phyloP scores from a whole-genome alignment of 306 rosid genomes.

The Cucumis sativus region DNA sequence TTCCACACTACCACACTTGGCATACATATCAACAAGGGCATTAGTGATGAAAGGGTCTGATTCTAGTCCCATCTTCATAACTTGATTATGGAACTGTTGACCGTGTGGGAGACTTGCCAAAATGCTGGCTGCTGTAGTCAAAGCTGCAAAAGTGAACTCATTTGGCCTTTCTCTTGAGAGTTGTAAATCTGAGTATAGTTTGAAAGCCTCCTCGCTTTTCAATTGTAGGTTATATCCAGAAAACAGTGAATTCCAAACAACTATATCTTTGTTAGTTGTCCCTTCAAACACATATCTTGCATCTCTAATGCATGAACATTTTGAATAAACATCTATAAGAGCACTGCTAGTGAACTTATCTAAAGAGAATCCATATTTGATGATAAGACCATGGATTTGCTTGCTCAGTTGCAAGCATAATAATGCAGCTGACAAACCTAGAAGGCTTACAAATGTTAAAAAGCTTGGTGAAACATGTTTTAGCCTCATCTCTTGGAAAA shows the following conservation, averaged over 20 bases:
- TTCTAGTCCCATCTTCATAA: conserved; percentile 59
- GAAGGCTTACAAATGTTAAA: conserved; percentile 72
- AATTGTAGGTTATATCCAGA: conserved; percentile 44
- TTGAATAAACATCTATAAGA: conserved; percentile 72
- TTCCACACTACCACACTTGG: conserved; percentile 66
- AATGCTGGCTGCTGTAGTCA: conserved; percentile 55
- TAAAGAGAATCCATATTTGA: conserved; percentile 51
- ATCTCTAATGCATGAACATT: conserved; percentile 50
- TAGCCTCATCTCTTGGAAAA: conserved; percentile 53
- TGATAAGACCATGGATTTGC: conserved; percentile 62
- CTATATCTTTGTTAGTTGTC: conserved; percentile 56
- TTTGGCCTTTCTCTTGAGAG: conserved; percentile 50
- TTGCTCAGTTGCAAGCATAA: conserved; percentile 41
- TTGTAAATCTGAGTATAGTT: conserved; percentile 41
- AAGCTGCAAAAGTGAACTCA: conserved; percentile 70
- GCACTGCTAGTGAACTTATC: conserved; percentile 75
- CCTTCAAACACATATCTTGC: conserved; percentile 68
- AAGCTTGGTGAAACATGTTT: conserved; percentile 39
- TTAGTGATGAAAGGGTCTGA: conserved; percentile 58
- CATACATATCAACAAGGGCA: conserved; percentile 75
- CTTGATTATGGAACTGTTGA: conserved; percentile 72
- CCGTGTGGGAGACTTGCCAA: conserved; percentile 64
- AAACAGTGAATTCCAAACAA: conserved; percentile 83
- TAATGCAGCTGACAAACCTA: conserved; percentile 61
- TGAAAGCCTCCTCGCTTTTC: conserved; percentile 65